Conservation (phyloP, 2,329 filamentous ascomycete genomes). For the Colletotrichum sp. region DNA sequence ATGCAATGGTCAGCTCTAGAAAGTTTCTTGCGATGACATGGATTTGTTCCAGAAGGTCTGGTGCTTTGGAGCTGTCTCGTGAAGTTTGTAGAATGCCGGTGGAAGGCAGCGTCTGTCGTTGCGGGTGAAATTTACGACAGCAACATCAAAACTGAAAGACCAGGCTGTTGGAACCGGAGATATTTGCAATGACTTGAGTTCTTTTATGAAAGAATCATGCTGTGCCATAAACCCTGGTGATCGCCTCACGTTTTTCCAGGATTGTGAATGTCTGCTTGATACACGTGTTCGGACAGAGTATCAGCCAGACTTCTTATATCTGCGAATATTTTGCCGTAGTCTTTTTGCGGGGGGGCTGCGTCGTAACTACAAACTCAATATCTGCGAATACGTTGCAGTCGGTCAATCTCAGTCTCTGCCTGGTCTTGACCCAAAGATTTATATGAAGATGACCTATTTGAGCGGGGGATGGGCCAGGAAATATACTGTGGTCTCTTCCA, state of each 20-base stretch:
- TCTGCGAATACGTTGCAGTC: neutral
- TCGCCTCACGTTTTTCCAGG: neutral
- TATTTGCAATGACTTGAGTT: fast-evolving
- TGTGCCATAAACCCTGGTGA: neutral
- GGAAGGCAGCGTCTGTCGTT: fast-evolving
- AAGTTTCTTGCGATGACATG: neutral
- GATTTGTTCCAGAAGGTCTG: neutral
- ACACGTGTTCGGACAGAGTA: neutral
- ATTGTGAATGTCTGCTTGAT: too few species aligned
- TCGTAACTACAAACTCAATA: too few species aligned
- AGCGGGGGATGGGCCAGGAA: fast-evolving
- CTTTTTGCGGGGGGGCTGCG: too few species aligned
- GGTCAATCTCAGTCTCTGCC: fast-evolving
- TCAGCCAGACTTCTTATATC: fast-evolving
- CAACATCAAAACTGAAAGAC: neutral
- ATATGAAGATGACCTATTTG: neutral
- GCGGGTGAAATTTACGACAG: neutral
- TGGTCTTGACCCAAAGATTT: fast-evolving
- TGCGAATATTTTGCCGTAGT: neutral
- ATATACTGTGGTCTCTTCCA: neutral
- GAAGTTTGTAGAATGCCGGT: neutral
- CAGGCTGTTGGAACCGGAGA: fast-evolving
- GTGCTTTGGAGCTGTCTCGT: neutral
- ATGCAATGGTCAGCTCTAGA: neutral
- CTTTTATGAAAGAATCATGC: fast-evolving